Evolutionary conservation across 306 rosid species (phyloP).

Genomic region (Urtica urens): DNA sequence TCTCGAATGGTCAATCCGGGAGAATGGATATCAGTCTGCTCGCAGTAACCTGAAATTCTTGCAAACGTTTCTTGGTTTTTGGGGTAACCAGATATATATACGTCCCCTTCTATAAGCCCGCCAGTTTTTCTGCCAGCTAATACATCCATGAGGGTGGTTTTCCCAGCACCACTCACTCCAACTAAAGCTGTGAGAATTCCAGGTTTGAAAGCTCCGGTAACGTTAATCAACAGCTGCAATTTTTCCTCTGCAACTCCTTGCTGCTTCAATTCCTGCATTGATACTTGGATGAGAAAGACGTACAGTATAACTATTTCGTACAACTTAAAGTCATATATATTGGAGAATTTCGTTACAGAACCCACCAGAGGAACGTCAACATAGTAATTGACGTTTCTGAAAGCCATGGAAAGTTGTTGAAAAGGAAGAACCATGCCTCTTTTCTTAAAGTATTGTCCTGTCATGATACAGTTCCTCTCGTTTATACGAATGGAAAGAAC

Average conservation of each 20-base stretch:
- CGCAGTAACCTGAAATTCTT: constrained; percentile 96
- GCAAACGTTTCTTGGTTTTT: constrained; percentile 90
- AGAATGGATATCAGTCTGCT: constrained; percentile 90
- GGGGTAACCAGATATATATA: constrained; percentile 76
- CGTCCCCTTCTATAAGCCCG: constrained; percentile 67
- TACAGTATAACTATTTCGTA: too few relatives aligned
- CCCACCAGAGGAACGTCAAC: constrained; percentile 88
- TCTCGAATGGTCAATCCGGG: constrained; percentile 88
- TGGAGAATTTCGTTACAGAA: too few relatives aligned
- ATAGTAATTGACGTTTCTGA: constrained; percentile 83
- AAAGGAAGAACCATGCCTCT: constrained; percentile 99
- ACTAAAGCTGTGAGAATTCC: constrained; percentile 93
- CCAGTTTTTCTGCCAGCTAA: constrained; percentile 96
- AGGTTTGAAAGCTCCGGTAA: constrained; percentile 84
- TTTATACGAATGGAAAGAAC: neutral
- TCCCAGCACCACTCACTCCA: constrained; percentile 98
- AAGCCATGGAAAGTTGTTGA: constrained; percentile 88
- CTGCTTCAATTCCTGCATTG: constrained; percentile 81
- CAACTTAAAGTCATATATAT: too few relatives aligned
- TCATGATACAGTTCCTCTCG: constrained; percentile 5
- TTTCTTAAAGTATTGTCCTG: constrained; percentile 78
- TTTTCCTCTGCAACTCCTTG: constrained; percentile 78
- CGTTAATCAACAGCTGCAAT: constrained; percentile 65
- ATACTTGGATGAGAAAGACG: constrained; percentile 29
- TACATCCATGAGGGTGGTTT: constrained; percentile 96